phyloP scores from a whole-genome alignment of 257 asterid species.

The Asclepias syriaca region DNA sequence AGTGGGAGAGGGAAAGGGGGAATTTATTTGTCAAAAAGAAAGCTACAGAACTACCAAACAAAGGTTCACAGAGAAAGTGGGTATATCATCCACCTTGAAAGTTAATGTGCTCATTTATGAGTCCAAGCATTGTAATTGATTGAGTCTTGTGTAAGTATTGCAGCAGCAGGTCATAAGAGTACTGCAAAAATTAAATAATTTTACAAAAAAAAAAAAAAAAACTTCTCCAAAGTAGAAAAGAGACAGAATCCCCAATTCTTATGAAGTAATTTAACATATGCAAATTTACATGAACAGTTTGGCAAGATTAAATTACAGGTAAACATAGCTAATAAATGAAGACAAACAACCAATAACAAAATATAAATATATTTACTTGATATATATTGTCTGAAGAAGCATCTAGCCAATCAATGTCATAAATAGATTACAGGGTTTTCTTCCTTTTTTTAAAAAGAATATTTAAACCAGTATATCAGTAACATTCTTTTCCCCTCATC shows the following conservation, averaged over 20 bases:
- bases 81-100: slow-evolving; percentile 58
- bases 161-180: slow-evolving; percentile 82
- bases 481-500: background rate
- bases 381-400: background rate
- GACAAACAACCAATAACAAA: background rate
- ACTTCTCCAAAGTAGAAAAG: background rate
- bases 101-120: slow-evolving; percentile 91
- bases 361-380: background rate
- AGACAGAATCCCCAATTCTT: background rate
- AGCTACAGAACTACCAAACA: background rate
- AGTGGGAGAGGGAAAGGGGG: background rate
- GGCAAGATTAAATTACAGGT: background rate
- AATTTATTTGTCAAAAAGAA: background rate
- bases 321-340: background rate
- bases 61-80: slow-evolving; percentile 2
- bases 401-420: background rate
- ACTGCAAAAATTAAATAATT: slow-evolving; percentile 36
- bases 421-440: background rate
- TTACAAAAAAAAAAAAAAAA: background rate
- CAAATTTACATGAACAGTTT: background rate
- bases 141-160: slow-evolving; percentile 89
- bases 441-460: too few species aligned
- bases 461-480: background rate
- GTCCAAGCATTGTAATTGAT: slow-evolving; percentile 84
- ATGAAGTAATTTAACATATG: background rate